Evolutionary conservation across 1,284 basidiomycete species (phyloP).

Genomic region (Pisolithus thermaeus): DNA sequence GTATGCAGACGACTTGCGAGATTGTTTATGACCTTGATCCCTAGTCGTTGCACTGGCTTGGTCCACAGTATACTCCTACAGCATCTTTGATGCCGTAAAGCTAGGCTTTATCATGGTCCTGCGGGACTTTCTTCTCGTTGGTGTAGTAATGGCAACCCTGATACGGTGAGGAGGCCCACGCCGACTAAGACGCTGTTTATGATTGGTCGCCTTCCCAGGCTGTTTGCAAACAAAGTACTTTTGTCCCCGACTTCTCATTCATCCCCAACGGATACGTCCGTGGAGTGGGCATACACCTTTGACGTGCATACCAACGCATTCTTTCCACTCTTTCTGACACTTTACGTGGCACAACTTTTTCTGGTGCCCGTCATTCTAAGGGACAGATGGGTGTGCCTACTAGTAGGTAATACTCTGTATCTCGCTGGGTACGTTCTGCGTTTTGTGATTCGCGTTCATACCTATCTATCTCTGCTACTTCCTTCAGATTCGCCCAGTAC

Average conservation of each 20-base stretch:
- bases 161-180: slow-evolving; percentile 55
- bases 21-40: not conserved
- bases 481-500: slow-evolving; percentile 73
- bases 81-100: slow-evolving; percentile 48
- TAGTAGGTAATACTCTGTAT: slow-evolving; percentile 91
- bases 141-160: slow-evolving; percentile 67
- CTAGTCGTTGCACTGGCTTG: slow-evolving; percentile 75
- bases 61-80: slow-evolving; percentile 77
- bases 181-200: not conserved
- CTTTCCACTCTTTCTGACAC: slow-evolving; percentile 85
- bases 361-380: slow-evolving; percentile 76
- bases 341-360: slow-evolving; percentile 83
- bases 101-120: slow-evolving; percentile 78
- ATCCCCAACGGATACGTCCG: slow-evolving; percentile 62
- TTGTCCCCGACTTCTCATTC: slow-evolving; percentile 71
- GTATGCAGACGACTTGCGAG: not conserved
- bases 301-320: slow-evolving; percentile 95
- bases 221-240: slow-evolving; percentile 66
- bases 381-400: slow-evolving; percentile 87
- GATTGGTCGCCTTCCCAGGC: slow-evolving; percentile 34
- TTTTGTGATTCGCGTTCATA: not conserved
- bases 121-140: slow-evolving; percentile 80
- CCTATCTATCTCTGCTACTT: not conserved
- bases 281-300: slow-evolving; percentile 92
- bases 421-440: slow-evolving; percentile 61